Evolutionary conservation across 2,329 filamentous ascomycete species (phyloP), one percentile per base, ranked within the genome.

Genomic region (Byssothecium circinans): DNA sequence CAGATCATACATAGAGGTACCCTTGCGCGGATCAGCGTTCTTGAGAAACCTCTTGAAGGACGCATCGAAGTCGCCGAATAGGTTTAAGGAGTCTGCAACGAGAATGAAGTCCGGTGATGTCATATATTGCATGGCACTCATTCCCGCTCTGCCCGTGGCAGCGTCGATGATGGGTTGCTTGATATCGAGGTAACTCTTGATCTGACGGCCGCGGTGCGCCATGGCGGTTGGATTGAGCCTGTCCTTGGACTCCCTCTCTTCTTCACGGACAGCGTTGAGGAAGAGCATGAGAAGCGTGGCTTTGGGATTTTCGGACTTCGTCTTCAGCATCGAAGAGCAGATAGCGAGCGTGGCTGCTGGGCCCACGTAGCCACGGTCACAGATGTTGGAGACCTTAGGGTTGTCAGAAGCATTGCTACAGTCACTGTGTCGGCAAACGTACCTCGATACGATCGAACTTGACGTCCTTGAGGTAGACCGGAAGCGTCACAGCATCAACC

Each of bases 261-360:
- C 17, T 17, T 58, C 53, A 2, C 37, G 10, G 17, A 70, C 52
- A 1, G 69, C 72, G 47, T 74, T 74, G 40, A 73, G 53, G 61
- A 75, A 77, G 1, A 75, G 62, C 8, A 69, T 67, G n/a, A 78
- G 47, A 1, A 77, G 57, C 0, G 72, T 73, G 1, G 75, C 74
- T 22, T 73, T 60, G 0, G 68, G 64, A 46, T 76, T 77, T 6
- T 64, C 35, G 1, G 2, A 1, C 7, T 50, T 62, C 0, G 49
- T 17, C 41, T 73, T 62, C 0, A 78, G 67, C 2, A 75, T 43
- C 0, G 62, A 66, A 3, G 50, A 58, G 29, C 76, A 64, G 8
- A 46, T 29, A 0, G 6, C 1, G 1, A 76, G 45, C 0, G 58
- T 65, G 0, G 12, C 23, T 2, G 42, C 6, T 2, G 61, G 52